Evolutionary conservation across 768 basidiomycete genomes (phyloP).

Genomic region (Kwoniella dejecticola): DNA sequence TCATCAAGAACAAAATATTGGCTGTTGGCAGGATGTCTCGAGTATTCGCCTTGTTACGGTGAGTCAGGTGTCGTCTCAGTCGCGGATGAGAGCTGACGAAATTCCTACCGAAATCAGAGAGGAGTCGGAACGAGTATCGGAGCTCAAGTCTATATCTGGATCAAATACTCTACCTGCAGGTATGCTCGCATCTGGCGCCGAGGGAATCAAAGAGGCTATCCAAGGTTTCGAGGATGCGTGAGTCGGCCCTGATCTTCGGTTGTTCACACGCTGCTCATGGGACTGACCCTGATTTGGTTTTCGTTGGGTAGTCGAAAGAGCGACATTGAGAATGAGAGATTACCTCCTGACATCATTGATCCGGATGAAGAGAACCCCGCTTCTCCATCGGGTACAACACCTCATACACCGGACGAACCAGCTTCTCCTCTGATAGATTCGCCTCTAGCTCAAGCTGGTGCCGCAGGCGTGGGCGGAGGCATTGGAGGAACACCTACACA

Average conservation of each 20-base stretch:
- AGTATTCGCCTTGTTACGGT: slow-evolving; percentile 94
- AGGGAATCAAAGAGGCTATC: slow-evolving; percentile 94
- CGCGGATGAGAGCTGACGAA: background rate
- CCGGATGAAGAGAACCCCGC: slow-evolving; percentile 48
- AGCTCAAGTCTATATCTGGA: slow-evolving; percentile 87
- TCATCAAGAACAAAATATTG: slow-evolving; percentile 98
- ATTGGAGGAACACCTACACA: slow-evolving; percentile 1
- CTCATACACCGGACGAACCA: slow-evolving; percentile 45
- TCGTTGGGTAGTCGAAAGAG: slow-evolving; percentile 72
- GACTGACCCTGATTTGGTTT: background rate
- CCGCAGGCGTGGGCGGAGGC: too few species aligned
- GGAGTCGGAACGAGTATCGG: slow-evolving; percentile 95
- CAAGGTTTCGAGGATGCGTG: slow-evolving; percentile 93
- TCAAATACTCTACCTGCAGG: slow-evolving; percentile 73
- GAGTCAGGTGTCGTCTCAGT: slow-evolving; percentile 49
- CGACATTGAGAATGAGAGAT: slow-evolving; percentile 97
- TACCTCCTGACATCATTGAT: slow-evolving; percentile 94
- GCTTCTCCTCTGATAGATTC: slow-evolving; percentile 29
- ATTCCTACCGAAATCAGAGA: slow-evolving; percentile 63
- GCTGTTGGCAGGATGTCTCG: slow-evolving; percentile 95
- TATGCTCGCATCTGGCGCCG: slow-evolving; percentile 79
- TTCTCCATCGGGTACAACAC: slow-evolving; percentile 48
- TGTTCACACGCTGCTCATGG: background rate
- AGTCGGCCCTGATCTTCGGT: slow-evolving; percentile 54
- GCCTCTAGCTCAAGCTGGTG: background rate